Percentiles rank a stretch among this genome's conserved stretches.
These are phyloP conservation scores for Macrolepiota dolichaula DNA, from an alignment of 768 basidiomycete species.

Conservation along the genomic window DNA sequence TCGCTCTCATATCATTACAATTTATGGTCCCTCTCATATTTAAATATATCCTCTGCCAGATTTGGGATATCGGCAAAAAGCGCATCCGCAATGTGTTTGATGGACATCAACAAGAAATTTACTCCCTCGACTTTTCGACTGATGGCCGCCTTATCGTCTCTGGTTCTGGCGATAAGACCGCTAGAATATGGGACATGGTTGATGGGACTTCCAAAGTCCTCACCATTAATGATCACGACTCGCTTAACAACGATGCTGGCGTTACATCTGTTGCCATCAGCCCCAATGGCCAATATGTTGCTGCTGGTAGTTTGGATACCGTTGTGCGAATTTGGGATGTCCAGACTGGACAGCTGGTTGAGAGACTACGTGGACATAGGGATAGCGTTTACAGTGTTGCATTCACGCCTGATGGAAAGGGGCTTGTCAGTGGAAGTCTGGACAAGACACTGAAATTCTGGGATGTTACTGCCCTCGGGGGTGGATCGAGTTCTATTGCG, in stretches of 20 bases:
- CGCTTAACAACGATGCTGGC: constrained; percentile 43
- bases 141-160: constrained; percentile 85
- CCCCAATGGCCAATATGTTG: constrained; percentile 63
- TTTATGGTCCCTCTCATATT: constrained; percentile 28
- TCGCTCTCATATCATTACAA: background rate
- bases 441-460: constrained; percentile 84
- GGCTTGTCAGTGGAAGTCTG: constrained; percentile 83
- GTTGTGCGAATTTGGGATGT: constrained; percentile 79
- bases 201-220: constrained; percentile 30
- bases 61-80: constrained; percentile 84
- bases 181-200: constrained; percentile 38
- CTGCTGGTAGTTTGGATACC: constrained; percentile 64
- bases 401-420: constrained; percentile 91
- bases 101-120: constrained; percentile 88
- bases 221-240: constrained; percentile 42
- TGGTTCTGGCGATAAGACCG: constrained; percentile 66
- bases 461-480: constrained; percentile 77
- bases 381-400: constrained; percentile 84
- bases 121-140: constrained; percentile 83
- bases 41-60: constrained; percentile 41
- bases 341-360: constrained; percentile 55
- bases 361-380: constrained; percentile 68
- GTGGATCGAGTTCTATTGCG: constrained; percentile 38
- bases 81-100: constrained; percentile 74
- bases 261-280: constrained; percentile 74